Evolutionary conservation across 2,329 filamentous ascomycete genomes (phyloP).

Genomic region (Neopestalotiopsis rosae): DNA sequence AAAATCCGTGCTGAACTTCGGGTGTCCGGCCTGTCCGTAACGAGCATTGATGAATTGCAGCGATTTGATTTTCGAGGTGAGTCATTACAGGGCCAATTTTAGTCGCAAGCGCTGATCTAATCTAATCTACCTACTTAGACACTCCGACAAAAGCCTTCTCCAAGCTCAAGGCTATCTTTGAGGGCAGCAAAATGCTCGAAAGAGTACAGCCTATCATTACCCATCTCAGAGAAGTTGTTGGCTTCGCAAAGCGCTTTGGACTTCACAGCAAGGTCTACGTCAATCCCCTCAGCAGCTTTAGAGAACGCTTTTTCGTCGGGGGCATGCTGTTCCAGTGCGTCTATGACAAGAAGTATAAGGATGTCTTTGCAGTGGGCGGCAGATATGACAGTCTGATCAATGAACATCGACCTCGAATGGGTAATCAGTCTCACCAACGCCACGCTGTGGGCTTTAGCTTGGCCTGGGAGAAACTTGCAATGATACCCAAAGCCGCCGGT

Average conservation of each 20-base stretch:
- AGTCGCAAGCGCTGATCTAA: background rate
- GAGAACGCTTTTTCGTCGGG: slow-evolving; percentile 87
- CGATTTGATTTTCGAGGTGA: slow-evolving; percentile 87
- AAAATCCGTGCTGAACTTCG: slow-evolving; percentile 84
- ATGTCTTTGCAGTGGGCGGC: slow-evolving; percentile 92
- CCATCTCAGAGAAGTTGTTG: slow-evolving; percentile 79
- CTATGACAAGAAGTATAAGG: slow-evolving; percentile 80
- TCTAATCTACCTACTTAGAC: slow-evolving; percentile 41
- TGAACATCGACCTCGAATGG: slow-evolving; percentile 76
- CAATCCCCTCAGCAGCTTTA: slow-evolving; percentile 84
- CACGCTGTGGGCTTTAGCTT: slow-evolving; percentile 94
- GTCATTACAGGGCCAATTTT: slow-evolving; percentile 22
- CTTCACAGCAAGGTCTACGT: slow-evolving; percentile 82
- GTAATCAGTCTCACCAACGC: slow-evolving; percentile 65
- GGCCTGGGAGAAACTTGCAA: slow-evolving; percentile 82
- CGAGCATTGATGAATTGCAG: slow-evolving; percentile 87
- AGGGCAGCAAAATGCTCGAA: slow-evolving; percentile 71
- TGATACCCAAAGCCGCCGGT: slow-evolving; percentile 61
- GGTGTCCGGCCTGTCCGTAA: slow-evolving; percentile 81
- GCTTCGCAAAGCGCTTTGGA: slow-evolving; percentile 77
- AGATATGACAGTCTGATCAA: slow-evolving; percentile 90
- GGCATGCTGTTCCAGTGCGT: slow-evolving; percentile 91
- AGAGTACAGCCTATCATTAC: slow-evolving; percentile 77
- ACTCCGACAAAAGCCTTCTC: slow-evolving; percentile 62
- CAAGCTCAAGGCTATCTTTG: slow-evolving; percentile 64